Evolutionary conservation across 768 basidiomycete genomes (phyloP).

Genomic region (Naematelia encephala): DNA sequence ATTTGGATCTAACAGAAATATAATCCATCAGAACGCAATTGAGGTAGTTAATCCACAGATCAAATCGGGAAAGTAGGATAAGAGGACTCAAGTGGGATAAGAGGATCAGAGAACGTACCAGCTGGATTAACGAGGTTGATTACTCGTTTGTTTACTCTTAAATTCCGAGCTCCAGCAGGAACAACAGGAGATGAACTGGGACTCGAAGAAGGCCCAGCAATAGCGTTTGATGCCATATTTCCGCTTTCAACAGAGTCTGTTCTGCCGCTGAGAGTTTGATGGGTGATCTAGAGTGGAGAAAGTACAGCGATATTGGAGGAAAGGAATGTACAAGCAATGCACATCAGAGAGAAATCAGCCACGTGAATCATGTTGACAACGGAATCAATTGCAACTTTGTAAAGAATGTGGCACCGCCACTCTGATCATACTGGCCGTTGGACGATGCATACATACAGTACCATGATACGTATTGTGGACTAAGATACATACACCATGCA

Average conservation of each 20-base stretch:
- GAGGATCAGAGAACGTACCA: slow-evolving; percentile 22
- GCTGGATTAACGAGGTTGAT: slow-evolving; percentile 39
- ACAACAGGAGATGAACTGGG: slow-evolving; percentile 11
- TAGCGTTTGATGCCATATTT: neutral
- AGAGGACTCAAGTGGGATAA: too few relatives aligned
- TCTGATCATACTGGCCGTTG: too few relatives aligned
- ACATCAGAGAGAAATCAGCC: slow-evolving; percentile 1
- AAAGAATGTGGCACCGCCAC: too few relatives aligned
- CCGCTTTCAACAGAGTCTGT: too few relatives aligned
- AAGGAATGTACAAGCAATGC: neutral
- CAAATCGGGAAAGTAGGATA: too few relatives aligned
- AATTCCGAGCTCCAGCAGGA: slow-evolving; percentile 15
- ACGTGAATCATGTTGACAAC: slow-evolving; percentile 1
- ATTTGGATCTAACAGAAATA: slow-evolving; percentile 14
- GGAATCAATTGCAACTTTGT: neutral
- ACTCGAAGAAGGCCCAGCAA: neutral
- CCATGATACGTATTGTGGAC: too few relatives aligned
- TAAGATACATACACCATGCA: too few relatives aligned
- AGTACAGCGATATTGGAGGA: too few relatives aligned
- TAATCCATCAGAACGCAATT: neutral
- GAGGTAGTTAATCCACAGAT: neutral
- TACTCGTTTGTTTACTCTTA: slow-evolving; percentile 24
- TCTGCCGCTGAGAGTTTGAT: too few relatives aligned
- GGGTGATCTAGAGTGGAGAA: too few relatives aligned
- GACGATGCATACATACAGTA: too few relatives aligned